Base-by-base conservation (phyloP, 2,329 filamentous ascomycete species). In the Xylariaceae sp. region DNA sequence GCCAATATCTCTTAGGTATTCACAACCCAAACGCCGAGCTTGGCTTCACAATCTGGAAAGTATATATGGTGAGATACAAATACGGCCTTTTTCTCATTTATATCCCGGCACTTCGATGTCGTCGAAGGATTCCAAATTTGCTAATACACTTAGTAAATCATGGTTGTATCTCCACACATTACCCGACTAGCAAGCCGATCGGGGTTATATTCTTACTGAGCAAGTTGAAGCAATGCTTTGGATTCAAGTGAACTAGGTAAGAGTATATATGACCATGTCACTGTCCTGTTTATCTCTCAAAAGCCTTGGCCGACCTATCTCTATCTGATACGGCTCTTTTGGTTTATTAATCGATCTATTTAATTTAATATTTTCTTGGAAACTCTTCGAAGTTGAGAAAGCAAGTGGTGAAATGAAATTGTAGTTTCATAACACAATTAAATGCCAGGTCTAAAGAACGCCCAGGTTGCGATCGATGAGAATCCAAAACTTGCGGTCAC, bases 151-250 rank as follows among this genome's bases (percentile, higher is more conserved):
- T 39, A 54, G 55, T 44, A 45, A 53, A 28, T 11, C 8, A 4
- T 40, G n/a, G n/a, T n/a, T n/a, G n/a, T n/a, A n/a, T 31, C 28
- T 31, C 28, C 28, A 12, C 28, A 31, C 33, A 49, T 16, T 56
- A 40, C 48, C 56, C 57, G 53, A 21, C 26, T 19, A 41, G 23
- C 16, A 40, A 53, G 57, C 57, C 57, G 53, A 29, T 57, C 57
- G 57, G 57, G 57, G 31, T 49, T 57, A 53, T 45, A 53, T 60
- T 57, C 17, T 44, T 48, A 48, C 53, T 51, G 17, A 39, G 21
- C 21, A 17, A 17, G 14, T 19, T 19, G 23, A 23, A 40, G 23
- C 4, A 21, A 16, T 51, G 14, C 19, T 33, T 6, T 29, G 14
- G 21, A 6, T 29, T 9, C 23, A 37, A 26, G n/a, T 7, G 21